Percentiles rank a stretch among this genome's conserved stretches.
Conservation (phyloP, 768 basidiomycete species). For the Pleurotus citrinopileatus region DNA sequence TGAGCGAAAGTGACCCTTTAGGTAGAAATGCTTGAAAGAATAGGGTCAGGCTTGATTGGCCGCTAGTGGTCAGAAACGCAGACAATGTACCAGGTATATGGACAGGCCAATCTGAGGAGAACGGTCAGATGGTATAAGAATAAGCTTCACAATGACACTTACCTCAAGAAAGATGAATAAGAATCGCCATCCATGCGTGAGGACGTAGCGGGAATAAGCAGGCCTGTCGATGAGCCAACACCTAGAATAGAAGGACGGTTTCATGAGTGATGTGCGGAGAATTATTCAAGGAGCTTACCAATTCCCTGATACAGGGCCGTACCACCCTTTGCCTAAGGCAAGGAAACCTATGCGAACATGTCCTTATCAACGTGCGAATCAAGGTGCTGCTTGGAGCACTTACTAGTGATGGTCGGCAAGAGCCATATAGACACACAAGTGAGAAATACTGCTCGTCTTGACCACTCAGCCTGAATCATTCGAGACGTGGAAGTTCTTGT, state of each 20-base stretch:
- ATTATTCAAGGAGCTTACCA: conserved; percentile 1
- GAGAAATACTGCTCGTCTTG: not conserved
- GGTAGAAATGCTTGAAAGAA: not conserved
- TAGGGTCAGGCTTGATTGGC: not conserved
- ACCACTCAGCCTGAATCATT: conserved; percentile 6
- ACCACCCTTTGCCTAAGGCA: conserved; percentile 13
- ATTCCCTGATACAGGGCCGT: conserved; percentile 11
- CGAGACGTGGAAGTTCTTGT: not conserved
- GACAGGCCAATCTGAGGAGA: not conserved
- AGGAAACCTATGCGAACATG: conserved; percentile 1
- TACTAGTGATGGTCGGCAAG: not conserved
- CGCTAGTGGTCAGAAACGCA: not conserved
- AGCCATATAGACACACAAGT: not conserved
- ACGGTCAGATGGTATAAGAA: conserved; percentile 10
- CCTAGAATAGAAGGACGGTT: conserved; percentile 3
- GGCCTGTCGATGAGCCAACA: conserved; percentile 12
- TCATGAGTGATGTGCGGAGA: not conserved
- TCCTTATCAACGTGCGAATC: not conserved
- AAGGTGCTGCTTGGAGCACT: not conserved
- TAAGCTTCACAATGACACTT: conserved; percentile 16
- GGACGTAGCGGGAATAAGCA: conserved; percentile 12
- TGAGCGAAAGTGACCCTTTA: not conserved
- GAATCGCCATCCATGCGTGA: conserved; percentile 14
- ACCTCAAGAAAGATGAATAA: conserved; percentile 15
- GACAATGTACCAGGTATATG: not conserved